Percentiles rank a stretch among this genome's conserved stretches.
phyloP scores from a whole-genome alignment of 345 rosid species.

The Salix exigua region DNA sequence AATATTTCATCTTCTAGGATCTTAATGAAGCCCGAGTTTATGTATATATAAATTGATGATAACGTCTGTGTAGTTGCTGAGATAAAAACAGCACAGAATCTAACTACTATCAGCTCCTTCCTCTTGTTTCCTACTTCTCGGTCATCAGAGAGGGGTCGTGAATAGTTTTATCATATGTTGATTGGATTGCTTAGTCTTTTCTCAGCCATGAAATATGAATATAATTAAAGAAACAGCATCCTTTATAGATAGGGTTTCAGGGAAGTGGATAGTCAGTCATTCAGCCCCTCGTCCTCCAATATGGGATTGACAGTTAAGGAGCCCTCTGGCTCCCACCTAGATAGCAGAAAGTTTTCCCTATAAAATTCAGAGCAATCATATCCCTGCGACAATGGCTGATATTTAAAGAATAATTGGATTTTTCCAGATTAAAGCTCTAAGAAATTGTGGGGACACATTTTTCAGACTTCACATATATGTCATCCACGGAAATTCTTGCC shows the following conservation, averaged over 20 bases:
- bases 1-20: neutral
- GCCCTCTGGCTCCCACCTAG: neutral
- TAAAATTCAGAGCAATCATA: neutral
- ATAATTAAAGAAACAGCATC: neutral
- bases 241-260: neutral
- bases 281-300: neutral
- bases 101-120: neutral
- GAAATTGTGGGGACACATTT: constrained; percentile 8
- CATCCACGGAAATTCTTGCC: constrained; percentile 11
- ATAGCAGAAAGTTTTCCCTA: neutral
- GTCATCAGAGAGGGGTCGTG: neutral
- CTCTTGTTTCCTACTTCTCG: neutral
- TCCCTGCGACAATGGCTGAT: neutral
- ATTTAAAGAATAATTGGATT: neutral
- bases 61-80: neutral
- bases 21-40: neutral
- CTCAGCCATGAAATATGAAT: neutral
- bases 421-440: neutral
- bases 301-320: neutral
- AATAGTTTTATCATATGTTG: neutral
- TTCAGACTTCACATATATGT: neutral
- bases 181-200: neutral
- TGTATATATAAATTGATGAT: neutral
- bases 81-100: neutral
- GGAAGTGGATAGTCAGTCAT: neutral